Percentiles rank a stretch among this genome's conserved stretches.
Conservation (phyloP, 352 stramenopile genomes). For the Globisporangium cederbergense region DNA sequence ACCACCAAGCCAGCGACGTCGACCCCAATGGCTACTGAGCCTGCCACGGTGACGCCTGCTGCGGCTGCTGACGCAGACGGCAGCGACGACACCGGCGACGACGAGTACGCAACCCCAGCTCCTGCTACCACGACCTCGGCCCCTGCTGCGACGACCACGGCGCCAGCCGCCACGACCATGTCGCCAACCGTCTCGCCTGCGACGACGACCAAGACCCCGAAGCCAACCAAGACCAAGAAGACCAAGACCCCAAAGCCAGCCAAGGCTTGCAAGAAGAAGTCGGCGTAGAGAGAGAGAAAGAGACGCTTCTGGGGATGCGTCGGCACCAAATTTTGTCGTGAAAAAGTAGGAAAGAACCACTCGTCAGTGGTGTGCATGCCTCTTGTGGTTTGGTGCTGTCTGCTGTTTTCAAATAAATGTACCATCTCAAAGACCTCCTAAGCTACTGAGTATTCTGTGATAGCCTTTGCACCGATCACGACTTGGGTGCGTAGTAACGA, state of each 20-base stretch:
- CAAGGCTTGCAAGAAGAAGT: conserved; percentile 18
- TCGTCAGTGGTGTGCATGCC: no score
- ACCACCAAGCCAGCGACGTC: background rate
- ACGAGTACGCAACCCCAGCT: conserved; percentile 11
- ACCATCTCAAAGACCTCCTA: no score
- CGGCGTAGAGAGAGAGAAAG: conserved; percentile 3
- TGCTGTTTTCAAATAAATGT: no score
- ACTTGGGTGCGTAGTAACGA: no score
- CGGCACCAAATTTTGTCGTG: background rate
- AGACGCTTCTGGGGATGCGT: background rate
- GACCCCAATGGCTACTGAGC: background rate
- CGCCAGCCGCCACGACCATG: conserved; percentile 1
- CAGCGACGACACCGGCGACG: background rate
- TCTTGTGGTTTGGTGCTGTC: no score
- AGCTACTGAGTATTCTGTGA: no score
- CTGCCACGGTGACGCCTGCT: background rate
- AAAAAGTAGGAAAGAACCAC: background rate
- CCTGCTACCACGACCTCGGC: conserved; percentile 3
- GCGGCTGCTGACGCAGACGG: conserved; percentile 6
- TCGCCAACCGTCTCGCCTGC: conserved; percentile 9
- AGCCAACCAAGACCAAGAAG: conserved; percentile 13
- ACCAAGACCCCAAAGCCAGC: conserved; percentile 9
- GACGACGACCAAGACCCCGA: conserved; percentile 10
- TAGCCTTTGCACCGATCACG: no score
- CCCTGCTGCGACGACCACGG: conserved; percentile 5